These are phyloP conservation scores for Geotrichum siamense DNA, from an alignment of 1,139 yeast species.

Conservation along the genomic window DNA sequence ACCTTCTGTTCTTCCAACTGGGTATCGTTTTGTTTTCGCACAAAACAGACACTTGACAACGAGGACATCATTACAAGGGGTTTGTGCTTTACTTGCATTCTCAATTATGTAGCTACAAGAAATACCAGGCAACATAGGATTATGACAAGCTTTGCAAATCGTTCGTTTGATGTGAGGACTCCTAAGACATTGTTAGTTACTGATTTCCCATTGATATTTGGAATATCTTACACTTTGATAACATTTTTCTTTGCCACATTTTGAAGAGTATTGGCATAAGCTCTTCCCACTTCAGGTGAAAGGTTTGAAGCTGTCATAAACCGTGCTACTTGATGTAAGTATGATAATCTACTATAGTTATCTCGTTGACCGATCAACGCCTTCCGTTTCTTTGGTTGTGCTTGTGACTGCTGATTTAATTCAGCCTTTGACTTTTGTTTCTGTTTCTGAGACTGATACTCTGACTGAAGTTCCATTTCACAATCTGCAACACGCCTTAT, in stretches of 20 bases:
- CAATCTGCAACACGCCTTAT: no score
- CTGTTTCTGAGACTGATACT: neutral
- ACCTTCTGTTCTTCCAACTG: constrained; percentile 35
- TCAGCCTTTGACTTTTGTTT: neutral
- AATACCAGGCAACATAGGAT: constrained; percentile 44
- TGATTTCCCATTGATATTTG: neutral
- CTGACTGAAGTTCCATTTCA: no score
- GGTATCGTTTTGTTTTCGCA: constrained; percentile 36
- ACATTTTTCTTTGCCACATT: constrained; percentile 57
- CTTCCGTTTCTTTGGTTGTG: constrained; percentile 21
- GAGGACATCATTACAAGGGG: constrained; percentile 30
- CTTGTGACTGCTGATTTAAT: neutral
- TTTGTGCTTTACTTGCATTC: constrained; percentile 28
- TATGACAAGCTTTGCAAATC: constrained; percentile 53
- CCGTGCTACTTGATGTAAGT: constrained; percentile 47
- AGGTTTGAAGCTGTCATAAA: constrained; percentile 24
- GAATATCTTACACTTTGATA: constrained; percentile 43
- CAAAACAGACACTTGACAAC: constrained; percentile 35
- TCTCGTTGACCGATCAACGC: constrained; percentile 48
- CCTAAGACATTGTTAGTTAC: neutral
- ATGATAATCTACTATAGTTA: constrained; percentile 52
- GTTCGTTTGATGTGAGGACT: constrained; percentile 54
- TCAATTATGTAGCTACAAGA: constrained; percentile 34
- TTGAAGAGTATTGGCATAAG: constrained; percentile 36
- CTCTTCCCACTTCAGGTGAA: constrained; percentile 35